phyloP scores from a whole-genome alignment of 2,329 filamentous ascomycete genomes.

The Hypoxylon rubiginosum region DNA sequence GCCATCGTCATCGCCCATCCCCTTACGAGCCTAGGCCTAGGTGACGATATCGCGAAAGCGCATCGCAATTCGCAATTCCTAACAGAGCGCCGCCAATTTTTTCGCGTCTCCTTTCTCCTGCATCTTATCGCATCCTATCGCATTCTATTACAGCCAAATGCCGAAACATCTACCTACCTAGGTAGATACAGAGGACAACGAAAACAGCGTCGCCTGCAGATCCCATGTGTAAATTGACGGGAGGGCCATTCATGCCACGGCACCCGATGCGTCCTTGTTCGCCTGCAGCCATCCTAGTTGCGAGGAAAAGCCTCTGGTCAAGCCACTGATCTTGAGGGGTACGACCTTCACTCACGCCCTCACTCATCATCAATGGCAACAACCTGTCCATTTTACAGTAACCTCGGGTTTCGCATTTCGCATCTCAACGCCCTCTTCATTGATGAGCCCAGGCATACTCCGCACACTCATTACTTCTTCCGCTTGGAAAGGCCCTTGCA shows the following conservation, averaged over 20 bases:
- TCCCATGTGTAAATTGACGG: conserved; percentile 22
- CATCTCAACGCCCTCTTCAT: background rate
- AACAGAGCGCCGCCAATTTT: conserved; percentile 32
- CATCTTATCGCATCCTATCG: conserved; percentile 15
- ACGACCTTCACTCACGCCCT: conserved; percentile 9
- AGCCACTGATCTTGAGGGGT: background rate
- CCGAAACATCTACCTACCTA: background rate
- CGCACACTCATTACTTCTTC: background rate
- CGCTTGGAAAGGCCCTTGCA: background rate
- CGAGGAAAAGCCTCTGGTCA: conserved; percentile 16
- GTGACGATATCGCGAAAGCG: background rate
- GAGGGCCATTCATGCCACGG: conserved; percentile 18
- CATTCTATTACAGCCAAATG: background rate
- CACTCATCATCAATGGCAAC: background rate
- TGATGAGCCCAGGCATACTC: background rate
- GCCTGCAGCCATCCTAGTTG: conserved; percentile 14
- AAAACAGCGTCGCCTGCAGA: conserved; percentile 15
- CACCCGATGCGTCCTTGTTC: conserved; percentile 19
- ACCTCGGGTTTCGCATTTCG: too few relatives aligned
- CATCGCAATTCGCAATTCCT: conserved; percentile 20
- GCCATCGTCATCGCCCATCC: conserved; percentile 12
- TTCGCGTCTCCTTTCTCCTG: conserved; percentile 28
- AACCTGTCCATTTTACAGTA: conserved; percentile 1
- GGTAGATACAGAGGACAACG: conserved; percentile 3
- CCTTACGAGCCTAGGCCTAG: background rate